Evolutionary conservation across 108 stramenopile species (phyloP).

Genomic region (Pseudonitzschia delicatissima): DNA sequence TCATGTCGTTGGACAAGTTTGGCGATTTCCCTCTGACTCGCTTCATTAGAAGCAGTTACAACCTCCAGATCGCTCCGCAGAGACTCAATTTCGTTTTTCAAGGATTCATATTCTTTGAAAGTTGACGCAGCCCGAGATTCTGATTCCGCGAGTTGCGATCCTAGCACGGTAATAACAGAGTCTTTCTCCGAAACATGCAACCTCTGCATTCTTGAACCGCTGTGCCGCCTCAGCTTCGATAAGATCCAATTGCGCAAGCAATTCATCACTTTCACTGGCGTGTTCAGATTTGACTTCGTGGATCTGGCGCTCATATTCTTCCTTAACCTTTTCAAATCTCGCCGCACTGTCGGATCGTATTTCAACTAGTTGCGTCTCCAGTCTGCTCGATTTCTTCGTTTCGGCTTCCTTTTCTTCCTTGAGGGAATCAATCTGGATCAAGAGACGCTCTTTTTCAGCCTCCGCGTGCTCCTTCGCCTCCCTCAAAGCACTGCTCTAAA

Average conservation of each 20-base stretch:
- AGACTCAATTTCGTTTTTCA: neutral
- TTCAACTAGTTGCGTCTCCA: slow-evolving; percentile 1
- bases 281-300: slow-evolving; percentile 36
- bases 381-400: neutral
- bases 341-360: neutral
- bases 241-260: slow-evolving; percentile 50
- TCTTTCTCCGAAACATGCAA: slow-evolving; percentile 47
- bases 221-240: slow-evolving; percentile 54
- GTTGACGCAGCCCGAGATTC: slow-evolving; percentile 14
- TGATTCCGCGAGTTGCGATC: slow-evolving; percentile 46
- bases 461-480: slow-evolving; percentile 26
- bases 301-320: slow-evolving; percentile 23
- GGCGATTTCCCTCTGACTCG: slow-evolving; percentile 18
- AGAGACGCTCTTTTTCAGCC: slow-evolving; percentile 8
- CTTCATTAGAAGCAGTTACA: slow-evolving; percentile 5
- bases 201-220: slow-evolving; percentile 22
- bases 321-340: slow-evolving; percentile 24
- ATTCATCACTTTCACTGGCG: slow-evolving; percentile 46
- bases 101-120: neutral
- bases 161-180: slow-evolving; percentile 43
- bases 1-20: slow-evolving; percentile 30
- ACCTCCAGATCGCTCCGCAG: slow-evolving; percentile 18
- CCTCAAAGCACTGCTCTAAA: slow-evolving; percentile 1
- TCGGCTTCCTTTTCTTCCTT: neutral
- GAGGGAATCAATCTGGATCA: slow-evolving; percentile 1